Evolutionary conservation across 2,329 filamentous ascomycete genomes (phyloP).

Genomic region (Metarhizium anisopliae): DNA sequence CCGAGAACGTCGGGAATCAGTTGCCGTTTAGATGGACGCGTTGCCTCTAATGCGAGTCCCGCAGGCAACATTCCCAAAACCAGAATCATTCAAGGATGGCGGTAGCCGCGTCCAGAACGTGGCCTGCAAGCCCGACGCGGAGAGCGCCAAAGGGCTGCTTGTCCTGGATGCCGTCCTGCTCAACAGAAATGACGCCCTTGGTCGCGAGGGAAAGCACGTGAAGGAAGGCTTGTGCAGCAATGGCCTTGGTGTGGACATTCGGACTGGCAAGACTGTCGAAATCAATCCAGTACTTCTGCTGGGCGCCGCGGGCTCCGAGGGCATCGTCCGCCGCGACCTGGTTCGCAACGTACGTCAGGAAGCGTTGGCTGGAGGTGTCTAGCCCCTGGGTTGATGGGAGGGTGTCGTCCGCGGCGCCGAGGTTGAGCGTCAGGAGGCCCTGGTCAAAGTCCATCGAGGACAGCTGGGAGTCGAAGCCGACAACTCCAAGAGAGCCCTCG

Average conservation of each 20-base stretch:
- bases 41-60: too few relatives aligned
- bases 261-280: conserved; percentile 66
- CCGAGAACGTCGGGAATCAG: too few relatives aligned
- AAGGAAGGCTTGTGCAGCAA: conserved; percentile 68
- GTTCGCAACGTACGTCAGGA: conserved; percentile 33
- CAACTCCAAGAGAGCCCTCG: conserved; percentile 22
- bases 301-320: conserved; percentile 22
- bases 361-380: conserved; percentile 37
- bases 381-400: conserved; percentile 26
- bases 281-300: conserved; percentile 38
- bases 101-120: neutral
- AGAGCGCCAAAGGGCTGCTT: conserved; percentile 37
- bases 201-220: conserved; percentile 65
- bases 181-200: conserved; percentile 52
- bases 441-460: conserved; percentile 20
- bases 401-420: conserved; percentile 16
- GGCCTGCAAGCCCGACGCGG: neutral
- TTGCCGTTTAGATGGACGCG: too few relatives aligned
- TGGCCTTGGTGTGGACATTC: conserved; percentile 39
- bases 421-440: conserved; percentile 9
- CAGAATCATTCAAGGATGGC: neutral
- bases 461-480: conserved; percentile 23
- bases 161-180: conserved; percentile 41
- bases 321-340: conserved; percentile 24
- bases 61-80: too few relatives aligned